These are phyloP conservation scores for Wolfiporia cocos DNA, from an alignment of 1,284 basidiomycete genomes.

Conservation along the genomic window DNA sequence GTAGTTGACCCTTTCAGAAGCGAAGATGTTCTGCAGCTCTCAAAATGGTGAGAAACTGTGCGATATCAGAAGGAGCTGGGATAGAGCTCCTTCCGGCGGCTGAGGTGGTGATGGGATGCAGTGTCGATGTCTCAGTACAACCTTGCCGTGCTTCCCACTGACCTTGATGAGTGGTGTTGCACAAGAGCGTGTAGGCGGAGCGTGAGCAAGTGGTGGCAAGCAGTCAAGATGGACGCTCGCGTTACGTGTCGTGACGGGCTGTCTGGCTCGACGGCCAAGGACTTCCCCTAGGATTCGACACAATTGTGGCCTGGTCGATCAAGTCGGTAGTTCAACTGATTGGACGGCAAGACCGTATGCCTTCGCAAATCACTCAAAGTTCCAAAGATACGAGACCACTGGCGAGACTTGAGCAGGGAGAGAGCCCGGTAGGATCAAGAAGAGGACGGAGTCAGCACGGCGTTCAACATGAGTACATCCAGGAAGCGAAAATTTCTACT, in stretches of 20 bases:
- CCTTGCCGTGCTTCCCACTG: too few relatives aligned
- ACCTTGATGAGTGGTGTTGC: too few relatives aligned
- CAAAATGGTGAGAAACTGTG: slow-evolving; percentile 31
- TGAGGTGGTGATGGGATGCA: background rate
- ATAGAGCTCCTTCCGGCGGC: background rate
- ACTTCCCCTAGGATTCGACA: slow-evolving; percentile 13
- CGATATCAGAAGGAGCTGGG: slow-evolving; percentile 37
- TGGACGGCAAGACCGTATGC: slow-evolving; percentile 1
- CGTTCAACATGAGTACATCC: slow-evolving; percentile 6
- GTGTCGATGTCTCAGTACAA: background rate
- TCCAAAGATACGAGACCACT: background rate
- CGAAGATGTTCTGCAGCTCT: slow-evolving; percentile 42
- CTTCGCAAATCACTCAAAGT: slow-evolving; percentile 9
- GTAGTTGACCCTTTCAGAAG: slow-evolving; percentile 28
- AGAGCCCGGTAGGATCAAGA: too few relatives aligned
- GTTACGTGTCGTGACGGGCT: slow-evolving; percentile 25
- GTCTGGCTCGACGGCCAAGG: slow-evolving; percentile 23
- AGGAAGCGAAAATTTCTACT: slow-evolving; percentile 5
- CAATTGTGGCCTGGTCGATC: slow-evolving; percentile 5
- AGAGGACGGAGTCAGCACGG: slow-evolving; percentile 3
- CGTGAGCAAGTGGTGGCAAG: slow-evolving; percentile 18
- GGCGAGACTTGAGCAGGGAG: background rate
- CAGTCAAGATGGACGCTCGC: slow-evolving; percentile 22
- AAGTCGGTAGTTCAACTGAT: too few relatives aligned
- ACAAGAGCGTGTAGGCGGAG: background rate